Evolutionary conservation across 2,329 filamentous ascomycete species (phyloP), one percentile per base, ranked within the genome.

Genomic region (Talaromyces sp.): DNA sequence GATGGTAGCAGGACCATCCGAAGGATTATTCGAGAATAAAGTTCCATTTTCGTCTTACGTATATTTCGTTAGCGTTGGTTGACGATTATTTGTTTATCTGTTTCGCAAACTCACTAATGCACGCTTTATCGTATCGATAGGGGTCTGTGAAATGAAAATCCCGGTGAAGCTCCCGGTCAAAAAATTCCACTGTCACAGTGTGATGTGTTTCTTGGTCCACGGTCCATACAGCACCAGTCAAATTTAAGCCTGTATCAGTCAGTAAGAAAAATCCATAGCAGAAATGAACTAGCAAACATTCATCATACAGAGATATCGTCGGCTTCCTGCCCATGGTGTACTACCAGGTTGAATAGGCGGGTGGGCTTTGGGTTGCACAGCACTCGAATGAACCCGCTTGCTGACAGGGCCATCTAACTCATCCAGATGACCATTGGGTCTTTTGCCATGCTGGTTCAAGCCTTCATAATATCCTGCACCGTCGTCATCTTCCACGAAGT

Each of bases 61-160:
- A 14, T 22, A 17, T 14, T 7, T 32, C 1, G 49, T 75, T 51
- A 75, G 65, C 40, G 44, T 10, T 7, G 24, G 6, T 14, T 13
- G 5, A n/a, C 8, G 20, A 30, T 3, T 1, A 40, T 0, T 4
- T 4, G 19, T 17, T n/a, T n/a, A n/a, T n/a, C n/a, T 11, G 16
- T 6, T 53, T 8, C 44, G 49, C 22, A 41, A 49, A 72, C 73
- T 86, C 52, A 77, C 77, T 90, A 6, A 99, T 79, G 66, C 93
- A 97, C 17, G 94, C 93, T 73, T 96, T 97, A 75, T 99, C 94
- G 73, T 97, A 97, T 3, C 91, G 81, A 69, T 91, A 97, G 1
- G 91, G 93, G 69, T 99, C 94, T 11, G 92, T 97, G 70, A 99
- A 97, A 76, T 97, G 94, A 65, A 97, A 97, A 70, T 97, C 91